These are phyloP conservation scores for Tripterygium wilfordii DNA, from an alignment of 177 flowering plant genomes.

Conservation along the genomic window DNA sequence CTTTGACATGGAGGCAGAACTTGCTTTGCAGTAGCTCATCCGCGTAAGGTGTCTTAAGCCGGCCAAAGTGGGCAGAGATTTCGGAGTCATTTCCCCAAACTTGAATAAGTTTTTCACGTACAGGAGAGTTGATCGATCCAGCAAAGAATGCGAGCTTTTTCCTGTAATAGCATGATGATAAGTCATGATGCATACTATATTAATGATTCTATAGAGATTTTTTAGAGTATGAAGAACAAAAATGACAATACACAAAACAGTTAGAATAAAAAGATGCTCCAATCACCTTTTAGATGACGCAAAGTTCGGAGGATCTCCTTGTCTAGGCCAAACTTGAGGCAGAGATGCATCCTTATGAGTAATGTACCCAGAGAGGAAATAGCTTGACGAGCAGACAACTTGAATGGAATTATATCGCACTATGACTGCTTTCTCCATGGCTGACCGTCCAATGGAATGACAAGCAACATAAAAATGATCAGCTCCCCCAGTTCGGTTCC, in stretches of 20 bases:
- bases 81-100: slow-evolving; percentile 59
- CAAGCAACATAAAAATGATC: slow-evolving; percentile 93
- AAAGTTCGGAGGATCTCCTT: slow-evolving; percentile 43
- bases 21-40: slow-evolving; percentile 64
- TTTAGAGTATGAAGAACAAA: too few species aligned
- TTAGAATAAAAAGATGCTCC: too few species aligned
- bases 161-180: too few species aligned
- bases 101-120: slow-evolving; percentile 49
- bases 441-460: slow-evolving; percentile 74
- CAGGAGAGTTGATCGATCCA: slow-evolving; percentile 69
- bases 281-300: slow-evolving; percentile 44
- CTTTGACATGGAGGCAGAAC: slow-evolving; percentile 85
- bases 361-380: slow-evolving; percentile 53
- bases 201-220: too few species aligned
- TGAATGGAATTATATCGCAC: slow-evolving; percentile 70
- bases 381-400: slow-evolving; percentile 71
- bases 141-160: slow-evolving; percentile 75
- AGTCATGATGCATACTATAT: too few species aligned
- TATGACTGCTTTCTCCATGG: slow-evolving; percentile 55
- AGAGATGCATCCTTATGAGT: slow-evolving; percentile 75
- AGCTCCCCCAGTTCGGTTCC: slow-evolving; percentile 75
- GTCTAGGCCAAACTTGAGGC: slow-evolving; percentile 87
- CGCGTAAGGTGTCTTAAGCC: slow-evolving; percentile 60
- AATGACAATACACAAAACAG: too few species aligned
- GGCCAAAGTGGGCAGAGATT: slow-evolving; percentile 42